Evolutionary conservation across 129 eudicot genomes (phyloP).

Genomic region (Flaveria trinervia): DNA sequence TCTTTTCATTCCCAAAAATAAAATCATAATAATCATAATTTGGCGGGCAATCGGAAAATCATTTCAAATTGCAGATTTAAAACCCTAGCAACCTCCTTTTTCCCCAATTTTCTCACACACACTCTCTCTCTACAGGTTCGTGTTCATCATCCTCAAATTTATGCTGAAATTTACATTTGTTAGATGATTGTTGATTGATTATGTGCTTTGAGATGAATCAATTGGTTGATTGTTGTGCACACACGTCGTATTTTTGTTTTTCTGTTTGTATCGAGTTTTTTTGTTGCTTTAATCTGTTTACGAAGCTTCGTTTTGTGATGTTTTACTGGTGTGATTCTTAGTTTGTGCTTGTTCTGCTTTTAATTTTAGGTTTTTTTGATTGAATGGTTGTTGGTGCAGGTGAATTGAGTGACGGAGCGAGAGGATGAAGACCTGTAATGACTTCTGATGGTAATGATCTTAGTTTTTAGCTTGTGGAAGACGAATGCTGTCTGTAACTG

Average conservation of each 20-base stretch:
- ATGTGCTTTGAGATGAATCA: background rate
- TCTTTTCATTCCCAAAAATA: background rate
- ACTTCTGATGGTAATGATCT: conserved; percentile 31
- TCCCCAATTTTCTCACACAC: conserved; percentile 29
- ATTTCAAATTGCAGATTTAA: conserved; percentile 53
- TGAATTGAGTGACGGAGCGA: conserved; percentile 22
- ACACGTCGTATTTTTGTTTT: background rate
- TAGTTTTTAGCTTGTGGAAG: background rate
- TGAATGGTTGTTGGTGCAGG: conserved; percentile 25
- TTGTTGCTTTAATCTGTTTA: background rate
- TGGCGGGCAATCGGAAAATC: conserved; percentile 62
- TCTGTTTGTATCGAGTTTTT: background rate
- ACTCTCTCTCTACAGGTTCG: conserved; percentile 30
- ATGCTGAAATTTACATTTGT: background rate
- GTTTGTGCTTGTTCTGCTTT: conserved; percentile 2
- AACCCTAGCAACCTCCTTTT: conserved; percentile 59
- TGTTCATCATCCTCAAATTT: background rate
- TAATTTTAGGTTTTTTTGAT: conserved; percentile 6
- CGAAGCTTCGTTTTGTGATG: too few species aligned
- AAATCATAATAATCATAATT: conserved; percentile 13
- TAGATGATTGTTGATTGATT: conserved; percentile 4
- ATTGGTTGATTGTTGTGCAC: background rate
- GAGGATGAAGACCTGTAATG: conserved; percentile 24
- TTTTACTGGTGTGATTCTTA: background rate
- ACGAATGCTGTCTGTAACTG: background rate